Base-by-base conservation (phyloP, 2,329 filamentous ascomycete species). In the Basipetospora chlamydospora region DNA sequence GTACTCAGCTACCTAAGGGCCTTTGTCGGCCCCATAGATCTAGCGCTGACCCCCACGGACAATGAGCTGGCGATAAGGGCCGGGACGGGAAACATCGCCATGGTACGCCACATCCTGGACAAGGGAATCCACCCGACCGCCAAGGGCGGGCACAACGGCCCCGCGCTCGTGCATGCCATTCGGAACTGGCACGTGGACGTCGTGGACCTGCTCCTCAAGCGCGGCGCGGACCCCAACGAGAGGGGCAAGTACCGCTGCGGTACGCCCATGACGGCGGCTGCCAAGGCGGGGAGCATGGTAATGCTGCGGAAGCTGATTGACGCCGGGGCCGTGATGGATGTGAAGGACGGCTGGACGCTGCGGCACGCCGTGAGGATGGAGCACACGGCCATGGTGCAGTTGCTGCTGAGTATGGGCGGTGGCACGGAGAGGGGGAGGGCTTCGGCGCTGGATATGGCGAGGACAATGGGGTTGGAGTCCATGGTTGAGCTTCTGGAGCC, bases 401-500 rank as follows among this genome's bases (percentile, higher is more conserved):
- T 35, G 22, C 13, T 35, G 33, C 23, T 35, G 15, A n/a, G 23
- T 16, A 35, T 26, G 15, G 22, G 20, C 10, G 10, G 16, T 17
- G n/a, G 15, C 6, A 10, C 13, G 10, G 13, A 16, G 13, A 12
- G 7, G 23, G 4, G 33, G 15, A 23, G 33, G 21, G 9, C 7
- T 5, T 8, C 4, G 10, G 12, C 7, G 7, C 13, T 28, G 9
- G 12, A 26, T 5, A 10, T 17, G 13, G 22, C 23, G 23, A 3
- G 13, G 21, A 5, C 8, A 5, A 16, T 16, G 22, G 33, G 33
- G 17, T 16, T 35, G 13, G 33, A 35, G 33, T 35, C 33, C 22
- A 35, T 35, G 33, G 33, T 25, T 26, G 33, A 35, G 11, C 21
- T 35, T 25, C 15, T 35, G 18, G n/a, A 25, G 20, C 10, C 18